Conservation (phyloP, 805 yeast species). For the Zygotorulaspora sp. region DNA sequence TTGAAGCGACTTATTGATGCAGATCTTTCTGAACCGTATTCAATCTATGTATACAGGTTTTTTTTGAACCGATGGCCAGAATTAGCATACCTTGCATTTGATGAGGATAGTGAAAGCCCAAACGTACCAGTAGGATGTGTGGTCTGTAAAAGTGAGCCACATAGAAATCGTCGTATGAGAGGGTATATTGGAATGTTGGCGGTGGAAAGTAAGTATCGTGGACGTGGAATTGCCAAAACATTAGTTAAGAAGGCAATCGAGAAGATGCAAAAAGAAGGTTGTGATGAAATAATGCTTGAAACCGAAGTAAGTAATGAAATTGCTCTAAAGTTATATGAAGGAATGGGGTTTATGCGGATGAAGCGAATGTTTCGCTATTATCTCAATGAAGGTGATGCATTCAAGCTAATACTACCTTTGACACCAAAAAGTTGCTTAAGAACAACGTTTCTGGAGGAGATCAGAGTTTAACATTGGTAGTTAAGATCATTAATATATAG, state of each 20-base stretch:
- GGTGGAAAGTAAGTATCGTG: conserved; percentile 65
- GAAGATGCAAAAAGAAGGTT: conserved; percentile 56
- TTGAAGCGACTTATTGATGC: conserved; percentile 56
- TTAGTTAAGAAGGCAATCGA: conserved; percentile 60
- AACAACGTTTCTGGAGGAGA: conserved; percentile 46
- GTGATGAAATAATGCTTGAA: conserved; percentile 91
- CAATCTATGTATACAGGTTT: conserved; percentile 86
- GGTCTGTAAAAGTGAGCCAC: conserved; percentile 75
- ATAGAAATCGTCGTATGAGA: conserved; percentile 59
- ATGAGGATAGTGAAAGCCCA: conserved; percentile 22
- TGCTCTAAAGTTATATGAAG: conserved; percentile 66
- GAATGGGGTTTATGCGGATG: conserved; percentile 67
- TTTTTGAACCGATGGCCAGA: conserved; percentile 90
- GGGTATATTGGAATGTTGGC: conserved; percentile 98
- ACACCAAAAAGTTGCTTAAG: conserved; percentile 54
- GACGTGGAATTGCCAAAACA: conserved; percentile 74
- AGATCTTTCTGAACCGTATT: conserved; percentile 90
- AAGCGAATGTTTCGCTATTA: conserved; percentile 83
- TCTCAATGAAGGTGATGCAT: conserved; percentile 90
- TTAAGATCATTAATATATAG: too few relatives aligned
- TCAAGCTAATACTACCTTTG: conserved; percentile 75
- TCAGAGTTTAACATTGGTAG: too few relatives aligned
- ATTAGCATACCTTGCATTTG: conserved; percentile 62
- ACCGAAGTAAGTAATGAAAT: conserved; percentile 79
- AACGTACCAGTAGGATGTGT: conserved; percentile 68